Conservation (phyloP, 2,329 filamentous ascomycete genomes). For the Colletotrichum eleusines region DNA sequence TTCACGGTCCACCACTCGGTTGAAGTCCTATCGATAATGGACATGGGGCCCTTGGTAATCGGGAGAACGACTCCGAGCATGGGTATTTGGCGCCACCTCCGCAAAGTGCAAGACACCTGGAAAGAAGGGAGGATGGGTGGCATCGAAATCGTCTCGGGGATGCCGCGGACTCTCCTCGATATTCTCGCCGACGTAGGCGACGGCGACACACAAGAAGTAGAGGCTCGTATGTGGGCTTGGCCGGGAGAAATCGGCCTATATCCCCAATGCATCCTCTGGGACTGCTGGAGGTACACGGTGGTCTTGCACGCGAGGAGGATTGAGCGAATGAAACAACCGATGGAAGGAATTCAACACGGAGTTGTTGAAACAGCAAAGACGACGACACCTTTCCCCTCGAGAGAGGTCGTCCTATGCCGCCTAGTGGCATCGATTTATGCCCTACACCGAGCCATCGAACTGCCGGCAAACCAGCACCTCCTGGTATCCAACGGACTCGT, state of each 20-base stretch:
- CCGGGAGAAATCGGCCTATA: slow-evolving; percentile 46
- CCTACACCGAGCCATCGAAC: slow-evolving; percentile 38
- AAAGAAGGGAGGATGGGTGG: slow-evolving; percentile 27
- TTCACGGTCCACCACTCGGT: slow-evolving; percentile 26
- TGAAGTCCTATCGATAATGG: slow-evolving; percentile 43
- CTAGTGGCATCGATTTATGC: slow-evolving; percentile 46
- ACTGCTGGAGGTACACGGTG: slow-evolving; percentile 46
- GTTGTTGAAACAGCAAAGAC: neutral
- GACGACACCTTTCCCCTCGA: slow-evolving; percentile 6
- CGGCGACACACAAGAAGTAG: slow-evolving; percentile 32
- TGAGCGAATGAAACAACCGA: neutral
- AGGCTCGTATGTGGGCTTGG: slow-evolving; percentile 44
- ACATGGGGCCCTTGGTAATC: slow-evolving; percentile 37
- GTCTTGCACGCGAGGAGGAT: slow-evolving; percentile 44
- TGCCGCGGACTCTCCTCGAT: slow-evolving; percentile 47
- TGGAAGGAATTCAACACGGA: neutral
- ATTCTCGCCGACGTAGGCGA: slow-evolving; percentile 44
- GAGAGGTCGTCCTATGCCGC: slow-evolving; percentile 45
- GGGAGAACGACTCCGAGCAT: slow-evolving; percentile 36
- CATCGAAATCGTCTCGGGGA: slow-evolving; percentile 48
- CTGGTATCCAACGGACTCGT: slow-evolving; percentile 46
- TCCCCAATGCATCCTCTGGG: slow-evolving; percentile 48
- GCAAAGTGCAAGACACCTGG: slow-evolving; percentile 37
- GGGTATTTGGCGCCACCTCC: slow-evolving; percentile 38
- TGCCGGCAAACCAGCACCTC: slow-evolving; percentile 40